Conservation (phyloP, 2,329 filamentous ascomycete genomes). For the Westerdykella aurantiaca region DNA sequence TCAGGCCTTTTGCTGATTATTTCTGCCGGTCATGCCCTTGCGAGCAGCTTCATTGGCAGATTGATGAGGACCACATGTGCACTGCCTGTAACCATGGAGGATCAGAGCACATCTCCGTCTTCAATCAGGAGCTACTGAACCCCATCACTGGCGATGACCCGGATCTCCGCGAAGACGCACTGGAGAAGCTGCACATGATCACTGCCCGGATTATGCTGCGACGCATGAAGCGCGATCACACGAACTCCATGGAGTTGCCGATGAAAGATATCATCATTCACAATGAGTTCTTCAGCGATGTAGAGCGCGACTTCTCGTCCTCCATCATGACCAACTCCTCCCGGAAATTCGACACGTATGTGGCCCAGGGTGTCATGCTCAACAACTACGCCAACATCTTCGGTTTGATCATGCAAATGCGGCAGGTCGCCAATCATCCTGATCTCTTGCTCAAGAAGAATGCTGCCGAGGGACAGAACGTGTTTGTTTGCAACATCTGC, state of each 20-base stretch:
- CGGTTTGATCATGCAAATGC: conserved; percentile 98
- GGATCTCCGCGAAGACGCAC: conserved; percentile 59
- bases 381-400: conserved; percentile 95
- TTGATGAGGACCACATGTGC: conserved; percentile 67
- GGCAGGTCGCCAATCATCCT: conserved; percentile 93
- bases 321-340: conserved; percentile 92
- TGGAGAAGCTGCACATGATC: conserved; percentile 77
- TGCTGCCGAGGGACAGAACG: conserved; percentile 76
- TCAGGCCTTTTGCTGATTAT: conserved; percentile 86
- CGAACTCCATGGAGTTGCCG: conserved; percentile 90
- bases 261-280: conserved; percentile 90
- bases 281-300: conserved; percentile 93
- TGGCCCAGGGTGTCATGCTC: conserved; percentile 85
- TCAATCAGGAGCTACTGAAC: conserved; percentile 92
- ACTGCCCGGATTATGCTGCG: conserved; percentile 94
- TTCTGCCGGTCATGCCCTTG: conserved; percentile 86
- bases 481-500: conserved; percentile 88
- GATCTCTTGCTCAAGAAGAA: conserved; percentile 84
- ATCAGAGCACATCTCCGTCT: conserved; percentile 69
- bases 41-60: conserved; percentile 74
- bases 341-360: conserved; percentile 91
- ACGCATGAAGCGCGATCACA: conserved; percentile 89
- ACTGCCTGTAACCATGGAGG: conserved; percentile 60
- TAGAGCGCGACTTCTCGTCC: conserved; percentile 89
- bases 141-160: conserved; percentile 53